Base-by-base conservation (phyloP, 1,284 basidiomycete genomes). In the Pseudozyma tsukubaensis region DNA sequence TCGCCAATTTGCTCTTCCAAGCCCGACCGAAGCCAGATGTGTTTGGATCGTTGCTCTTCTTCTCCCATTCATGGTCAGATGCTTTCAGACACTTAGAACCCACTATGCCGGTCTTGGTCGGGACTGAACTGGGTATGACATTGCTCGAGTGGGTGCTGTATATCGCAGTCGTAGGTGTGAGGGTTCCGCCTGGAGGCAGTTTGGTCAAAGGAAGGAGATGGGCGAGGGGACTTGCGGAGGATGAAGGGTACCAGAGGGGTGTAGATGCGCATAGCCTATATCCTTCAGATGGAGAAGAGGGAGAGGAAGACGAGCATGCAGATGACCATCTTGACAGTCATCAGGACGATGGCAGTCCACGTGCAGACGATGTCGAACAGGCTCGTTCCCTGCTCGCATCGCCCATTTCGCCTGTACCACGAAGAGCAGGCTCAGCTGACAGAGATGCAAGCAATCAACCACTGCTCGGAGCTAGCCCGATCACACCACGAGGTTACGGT, bases 1-100 rank as follows among this genome's bases (percentile, higher is more conserved):
- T 75, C 24, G 72, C 72, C 51, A 77, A 77, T 36, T 43, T 77
- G 34, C 66, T 77, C 39, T 69, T 77, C 37, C 72, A 77, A 34
- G 76, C 72, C 5, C 58, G 68, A 16, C 18, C 63, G 1, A 71
- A 70, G 36, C 59, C 59, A 4, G 55, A 51, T 3, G 39, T 40
- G 2, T 5, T 59, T 11, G 24, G n/a, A n/a, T 40, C 42, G 10
- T 21, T 14, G 4, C 39, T 36, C 7, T 1, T 37, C 13, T 35
- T 29, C 24, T 29, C 24, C 24, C 6, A 29, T 29, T 6, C 45
- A 39, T 61, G 61, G 71, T 58, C 54, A 12, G 45, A 73, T 36
- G 66, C 65, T 0, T 60, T 73, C 34, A 53, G 55, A 9, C 56
- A 65, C 40, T 29, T 63, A 13, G 47, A 55, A 24, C 65, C 76